Evolutionary conservation across 805 yeast genomes (phyloP).

Genomic region (Saccharomycopsis sp.): DNA sequence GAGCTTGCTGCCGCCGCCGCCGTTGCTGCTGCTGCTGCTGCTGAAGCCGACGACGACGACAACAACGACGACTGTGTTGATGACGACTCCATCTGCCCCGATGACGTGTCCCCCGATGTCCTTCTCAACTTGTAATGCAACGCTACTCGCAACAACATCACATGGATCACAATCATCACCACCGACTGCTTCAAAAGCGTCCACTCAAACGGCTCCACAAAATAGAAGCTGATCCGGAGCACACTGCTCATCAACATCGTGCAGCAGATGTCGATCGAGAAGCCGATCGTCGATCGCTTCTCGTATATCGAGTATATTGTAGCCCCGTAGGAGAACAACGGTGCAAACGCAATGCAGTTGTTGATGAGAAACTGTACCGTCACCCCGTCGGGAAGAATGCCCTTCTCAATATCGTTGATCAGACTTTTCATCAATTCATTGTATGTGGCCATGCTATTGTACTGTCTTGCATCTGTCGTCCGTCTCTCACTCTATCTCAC

Average conservation of each 20-base stretch:
- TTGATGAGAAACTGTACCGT: conserved; percentile 51
- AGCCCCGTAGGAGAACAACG: conserved; percentile 79
- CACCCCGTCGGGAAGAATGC: conserved; percentile 43
- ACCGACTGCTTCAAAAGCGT: conserved; percentile 69
- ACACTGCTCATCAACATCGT: conserved; percentile 78
- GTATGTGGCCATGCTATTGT: no score
- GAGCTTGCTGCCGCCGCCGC: no score
- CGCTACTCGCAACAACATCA: conserved; percentile 52
- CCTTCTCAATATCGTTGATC: no score
- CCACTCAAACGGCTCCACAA: conserved; percentile 74
- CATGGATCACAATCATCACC: conserved; percentile 78
- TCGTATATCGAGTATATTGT: conserved; percentile 62
- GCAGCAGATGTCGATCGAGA: conserved; percentile 86
- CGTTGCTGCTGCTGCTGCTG: no score
- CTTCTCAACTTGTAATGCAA: conserved; percentile 43
- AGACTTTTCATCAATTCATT: no score
- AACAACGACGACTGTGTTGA: no score
- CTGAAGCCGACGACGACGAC: no score
- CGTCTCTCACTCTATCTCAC: no score
- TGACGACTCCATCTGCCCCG: no score
- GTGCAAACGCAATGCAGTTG: conserved; percentile 67
- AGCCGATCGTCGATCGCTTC: conserved; percentile 63
- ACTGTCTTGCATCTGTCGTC: no score
- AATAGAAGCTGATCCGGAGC: conserved; percentile 65
- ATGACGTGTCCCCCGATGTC: no score